Evolutionary conservation across 179 eudicot species (phyloP).

Genomic region (Actinidia polygama): DNA sequence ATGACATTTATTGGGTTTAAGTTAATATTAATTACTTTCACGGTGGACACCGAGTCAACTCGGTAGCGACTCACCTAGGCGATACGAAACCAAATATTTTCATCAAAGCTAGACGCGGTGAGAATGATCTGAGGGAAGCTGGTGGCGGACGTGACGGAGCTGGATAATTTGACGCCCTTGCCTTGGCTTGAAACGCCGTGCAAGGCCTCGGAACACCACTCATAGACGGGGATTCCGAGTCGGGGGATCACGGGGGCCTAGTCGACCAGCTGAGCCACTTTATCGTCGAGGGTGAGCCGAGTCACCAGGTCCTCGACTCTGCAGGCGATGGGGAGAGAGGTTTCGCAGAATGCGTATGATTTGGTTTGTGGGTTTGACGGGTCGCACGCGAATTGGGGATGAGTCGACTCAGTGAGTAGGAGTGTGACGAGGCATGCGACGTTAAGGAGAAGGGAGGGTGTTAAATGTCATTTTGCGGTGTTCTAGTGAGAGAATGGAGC

Average conservation of each 20-base stretch:
- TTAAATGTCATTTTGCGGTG: neutral
- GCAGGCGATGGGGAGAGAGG: slow-evolving; percentile 32
- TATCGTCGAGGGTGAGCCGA: slow-evolving; percentile 76
- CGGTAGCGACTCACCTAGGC: slow-evolving; percentile 59
- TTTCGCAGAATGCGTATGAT: slow-evolving; percentile 52
- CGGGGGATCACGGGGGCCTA: slow-evolving; percentile 64
- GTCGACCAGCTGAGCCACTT: slow-evolving; percentile 64
- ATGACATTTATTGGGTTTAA: no score
- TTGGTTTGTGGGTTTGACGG: slow-evolving; percentile 43
- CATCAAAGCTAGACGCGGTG: slow-evolving; percentile 82
- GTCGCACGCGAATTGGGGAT: slow-evolving; percentile 60
- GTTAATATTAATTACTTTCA: neutral
- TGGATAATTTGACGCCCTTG: slow-evolving; percentile 41
- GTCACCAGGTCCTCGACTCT: slow-evolving; percentile 61
- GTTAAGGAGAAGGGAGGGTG: slow-evolving; percentile 1
- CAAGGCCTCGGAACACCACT: slow-evolving; percentile 97
- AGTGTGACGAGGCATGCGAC: neutral
- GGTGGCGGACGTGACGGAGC: slow-evolving; percentile 52
- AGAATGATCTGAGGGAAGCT: slow-evolving; percentile 85
- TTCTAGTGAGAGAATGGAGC: neutral
- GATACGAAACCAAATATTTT: slow-evolving; percentile 75
- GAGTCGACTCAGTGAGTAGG: slow-evolving; percentile 26
- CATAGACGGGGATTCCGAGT: slow-evolving; percentile 73
- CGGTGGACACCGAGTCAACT: neutral
- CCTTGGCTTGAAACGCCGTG: slow-evolving; percentile 85